Conservation (phyloP, 176 grass and related monocot species). For the Rhynchospora pubera region DNA sequence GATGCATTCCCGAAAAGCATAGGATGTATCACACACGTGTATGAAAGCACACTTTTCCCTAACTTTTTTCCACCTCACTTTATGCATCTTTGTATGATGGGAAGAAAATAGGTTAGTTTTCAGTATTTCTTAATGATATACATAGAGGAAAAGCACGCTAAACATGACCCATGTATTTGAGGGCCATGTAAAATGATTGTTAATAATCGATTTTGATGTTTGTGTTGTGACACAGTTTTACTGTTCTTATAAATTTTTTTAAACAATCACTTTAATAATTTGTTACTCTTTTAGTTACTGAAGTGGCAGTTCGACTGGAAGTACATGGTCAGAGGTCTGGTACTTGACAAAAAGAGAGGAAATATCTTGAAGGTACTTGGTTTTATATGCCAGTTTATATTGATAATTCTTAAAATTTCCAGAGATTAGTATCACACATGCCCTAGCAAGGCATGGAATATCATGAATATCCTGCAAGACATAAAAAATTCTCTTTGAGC, state of each 20-base stretch:
- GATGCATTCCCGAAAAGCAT: background rate
- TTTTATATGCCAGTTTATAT: background rate
- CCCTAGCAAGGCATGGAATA: background rate
- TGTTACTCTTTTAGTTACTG: slow-evolving; percentile 57
- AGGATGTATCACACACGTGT: background rate
- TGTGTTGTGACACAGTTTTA: background rate
- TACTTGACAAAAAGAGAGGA: slow-evolving; percentile 97
- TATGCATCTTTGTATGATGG: background rate
- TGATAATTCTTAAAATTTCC: background rate
- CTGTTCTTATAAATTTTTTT: background rate
- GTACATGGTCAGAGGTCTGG: slow-evolving; percentile 97
- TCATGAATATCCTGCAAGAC: background rate
- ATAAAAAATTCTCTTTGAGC: background rate
- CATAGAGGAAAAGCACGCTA: background rate
- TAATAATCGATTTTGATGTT: background rate
- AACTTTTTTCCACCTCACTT: background rate
- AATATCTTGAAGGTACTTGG: slow-evolving; percentile 91
- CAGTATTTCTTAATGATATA: background rate
- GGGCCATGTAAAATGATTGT: background rate
- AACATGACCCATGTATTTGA: background rate
- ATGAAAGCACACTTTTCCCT: background rate
- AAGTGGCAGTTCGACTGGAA: slow-evolving; percentile 96
- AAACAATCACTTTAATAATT: background rate
- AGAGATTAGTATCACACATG: background rate
- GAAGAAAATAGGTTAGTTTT: background rate